Conservation (phyloP, 805 yeast species). For the Saccharomyces mikatae region DNA sequence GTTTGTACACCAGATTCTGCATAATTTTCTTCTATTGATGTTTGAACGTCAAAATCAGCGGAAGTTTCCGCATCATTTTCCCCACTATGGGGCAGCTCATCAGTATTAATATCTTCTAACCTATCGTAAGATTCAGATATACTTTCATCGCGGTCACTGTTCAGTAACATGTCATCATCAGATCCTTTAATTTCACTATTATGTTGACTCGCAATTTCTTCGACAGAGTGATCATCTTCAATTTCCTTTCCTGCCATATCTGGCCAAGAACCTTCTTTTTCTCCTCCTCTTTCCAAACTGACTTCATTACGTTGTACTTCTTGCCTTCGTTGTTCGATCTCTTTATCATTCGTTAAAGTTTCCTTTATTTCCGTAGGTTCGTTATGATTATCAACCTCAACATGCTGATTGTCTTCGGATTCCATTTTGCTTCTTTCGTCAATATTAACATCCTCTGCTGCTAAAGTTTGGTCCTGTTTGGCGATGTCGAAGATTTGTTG, state of each 20-base stretch:
- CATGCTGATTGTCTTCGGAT: not conserved
- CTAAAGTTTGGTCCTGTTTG: not conserved
- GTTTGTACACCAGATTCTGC: not conserved
- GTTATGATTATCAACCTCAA: not conserved
- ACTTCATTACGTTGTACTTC: not conserved
- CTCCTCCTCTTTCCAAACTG: not conserved
- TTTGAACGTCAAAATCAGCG: conserved; percentile 1
- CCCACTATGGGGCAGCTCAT: conserved; percentile 10
- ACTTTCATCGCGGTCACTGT: conserved; percentile 5
- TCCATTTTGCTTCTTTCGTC: not conserved
- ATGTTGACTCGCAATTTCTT: not conserved
- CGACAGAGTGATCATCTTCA: not conserved
- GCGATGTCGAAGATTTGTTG: not conserved
- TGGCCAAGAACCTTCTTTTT: not conserved
- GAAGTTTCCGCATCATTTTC: not conserved
- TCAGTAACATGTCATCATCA: not conserved
- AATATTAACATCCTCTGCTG: not conserved
- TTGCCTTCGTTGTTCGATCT: not conserved
- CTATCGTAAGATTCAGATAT: conserved; percentile 16
- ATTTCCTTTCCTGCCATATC: not conserved
- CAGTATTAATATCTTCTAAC: conserved; percentile 14
- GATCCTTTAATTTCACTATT: not conserved
- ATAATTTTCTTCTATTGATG: not conserved
- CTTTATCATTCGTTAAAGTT: not conserved
- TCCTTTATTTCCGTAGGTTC: not conserved